A percentile compares a stretch with the other conserved stretches of the same genome.
Conservation (phyloP, 1,284 basidiomycete genomes). For the Apiotrichum porosum region DNA sequence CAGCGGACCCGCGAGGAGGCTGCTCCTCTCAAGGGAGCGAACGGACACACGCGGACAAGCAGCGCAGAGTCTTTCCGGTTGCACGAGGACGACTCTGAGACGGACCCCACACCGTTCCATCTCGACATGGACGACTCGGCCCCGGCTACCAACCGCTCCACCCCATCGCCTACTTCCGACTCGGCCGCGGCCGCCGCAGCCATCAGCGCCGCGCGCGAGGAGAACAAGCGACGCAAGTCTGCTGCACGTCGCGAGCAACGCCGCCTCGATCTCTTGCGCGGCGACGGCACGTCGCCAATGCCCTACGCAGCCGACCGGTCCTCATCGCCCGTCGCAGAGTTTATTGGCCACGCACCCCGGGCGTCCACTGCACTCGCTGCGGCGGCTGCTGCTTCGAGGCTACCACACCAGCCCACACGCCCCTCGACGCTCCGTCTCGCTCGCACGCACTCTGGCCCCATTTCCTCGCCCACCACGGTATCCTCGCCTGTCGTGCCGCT, state of each 20-base stretch:
- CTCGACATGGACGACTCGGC: slow-evolving; percentile 23
- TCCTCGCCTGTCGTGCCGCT: too few relatives aligned
- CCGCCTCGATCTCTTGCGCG: slow-evolving; percentile 39
- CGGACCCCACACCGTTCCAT: slow-evolving; percentile 25
- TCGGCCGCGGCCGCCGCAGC: not conserved
- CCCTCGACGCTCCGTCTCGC: slow-evolving; percentile 22
- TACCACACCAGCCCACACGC: slow-evolving; percentile 9
- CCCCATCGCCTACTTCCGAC: not conserved
- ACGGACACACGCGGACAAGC: not conserved
- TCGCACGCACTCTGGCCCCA: slow-evolving; percentile 6
- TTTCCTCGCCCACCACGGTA: too few relatives aligned
- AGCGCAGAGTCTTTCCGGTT: slow-evolving; percentile 1
- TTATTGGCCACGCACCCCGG: slow-evolving; percentile 12
- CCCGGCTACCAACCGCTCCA: not conserved
- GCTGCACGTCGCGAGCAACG: slow-evolving; percentile 30
- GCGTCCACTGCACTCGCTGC: not conserved
- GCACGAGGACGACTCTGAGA: slow-evolving; percentile 17
- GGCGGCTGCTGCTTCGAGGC: not conserved
- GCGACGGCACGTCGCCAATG: slow-evolving; percentile 34
- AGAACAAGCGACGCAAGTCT: slow-evolving; percentile 30
- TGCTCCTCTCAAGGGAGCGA: not conserved
- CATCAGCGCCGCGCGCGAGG: slow-evolving; percentile 10
- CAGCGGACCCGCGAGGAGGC: not conserved
- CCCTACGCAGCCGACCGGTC: slow-evolving; percentile 2
- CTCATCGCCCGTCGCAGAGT: slow-evolving; percentile 11